Evolutionary conservation across 345 rosid species (phyloP).

Genomic region (Brassica napus): DNA sequence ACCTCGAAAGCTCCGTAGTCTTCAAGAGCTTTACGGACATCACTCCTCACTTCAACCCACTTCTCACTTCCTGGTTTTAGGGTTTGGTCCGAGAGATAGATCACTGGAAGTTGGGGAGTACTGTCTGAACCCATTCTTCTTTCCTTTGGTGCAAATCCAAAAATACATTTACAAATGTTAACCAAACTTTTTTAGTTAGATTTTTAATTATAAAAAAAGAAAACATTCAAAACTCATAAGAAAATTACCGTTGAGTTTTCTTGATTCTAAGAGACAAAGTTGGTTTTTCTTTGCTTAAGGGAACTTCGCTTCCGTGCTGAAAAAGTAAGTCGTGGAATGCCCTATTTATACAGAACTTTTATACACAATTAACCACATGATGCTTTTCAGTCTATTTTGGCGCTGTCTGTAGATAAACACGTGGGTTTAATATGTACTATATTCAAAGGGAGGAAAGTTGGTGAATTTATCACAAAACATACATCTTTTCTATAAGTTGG

Average conservation of each 20-base stretch:
- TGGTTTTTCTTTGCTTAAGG: neutral
- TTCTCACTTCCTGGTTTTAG: slow-evolving; percentile 28
- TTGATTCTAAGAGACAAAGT: neutral
- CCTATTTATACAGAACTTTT: slow-evolving; percentile 7
- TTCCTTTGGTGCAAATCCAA: neutral
- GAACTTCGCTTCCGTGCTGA: neutral
- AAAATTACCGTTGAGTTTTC: slow-evolving; percentile 14
- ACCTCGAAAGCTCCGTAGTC: slow-evolving; percentile 25
- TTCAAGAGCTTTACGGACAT: slow-evolving; percentile 35
- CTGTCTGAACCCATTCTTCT: slow-evolving; percentile 13
- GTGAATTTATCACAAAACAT: neutral
- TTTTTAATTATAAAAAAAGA: neutral
- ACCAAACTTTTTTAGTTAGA: neutral
- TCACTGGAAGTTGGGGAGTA: slow-evolving; percentile 18
- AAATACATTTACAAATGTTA: neutral
- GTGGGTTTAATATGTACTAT: neutral
- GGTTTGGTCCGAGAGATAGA: slow-evolving; percentile 27
- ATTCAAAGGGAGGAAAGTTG: slow-evolving; percentile 18
- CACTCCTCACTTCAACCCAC: slow-evolving; percentile 23
- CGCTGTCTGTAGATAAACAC: neutral
- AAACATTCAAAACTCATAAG: neutral
- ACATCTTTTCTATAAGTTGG: neutral
- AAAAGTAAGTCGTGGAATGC: neutral
- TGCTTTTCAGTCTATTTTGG: neutral
- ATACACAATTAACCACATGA: neutral